Evolutionary conservation across 2,329 filamentous ascomycete genomes (phyloP).

Genomic region (Diaporthe capsici): DNA sequence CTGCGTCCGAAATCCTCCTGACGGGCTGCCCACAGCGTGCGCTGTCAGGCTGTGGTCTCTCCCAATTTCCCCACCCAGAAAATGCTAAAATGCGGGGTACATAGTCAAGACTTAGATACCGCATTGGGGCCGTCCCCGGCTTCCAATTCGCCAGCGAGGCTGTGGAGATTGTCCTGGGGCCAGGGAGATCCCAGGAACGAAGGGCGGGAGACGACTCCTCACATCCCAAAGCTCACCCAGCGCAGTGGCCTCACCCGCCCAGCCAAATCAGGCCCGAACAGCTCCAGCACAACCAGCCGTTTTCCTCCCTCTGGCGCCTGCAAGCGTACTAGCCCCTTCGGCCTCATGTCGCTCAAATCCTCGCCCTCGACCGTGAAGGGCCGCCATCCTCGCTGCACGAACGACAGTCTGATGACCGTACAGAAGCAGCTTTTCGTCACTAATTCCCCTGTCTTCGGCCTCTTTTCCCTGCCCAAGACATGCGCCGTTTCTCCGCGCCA

Average conservation of each 20-base stretch:
- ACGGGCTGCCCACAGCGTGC: background rate
- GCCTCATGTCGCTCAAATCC: constrained; percentile 30
- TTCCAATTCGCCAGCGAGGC: background rate
- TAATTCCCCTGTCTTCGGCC: background rate
- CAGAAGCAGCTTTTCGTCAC: constrained; percentile 2
- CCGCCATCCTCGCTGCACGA: background rate
- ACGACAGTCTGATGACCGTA: background rate
- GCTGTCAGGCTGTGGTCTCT: constrained; percentile 1
- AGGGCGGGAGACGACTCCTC: background rate
- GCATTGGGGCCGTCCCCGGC: constrained; percentile 16
- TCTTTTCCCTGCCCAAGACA: background rate
- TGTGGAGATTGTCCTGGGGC: background rate
- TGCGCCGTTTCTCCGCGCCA: constrained; percentile 22
- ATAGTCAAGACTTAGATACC: constrained; percentile 8
- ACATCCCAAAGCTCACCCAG: background rate
- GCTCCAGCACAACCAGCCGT: background rate
- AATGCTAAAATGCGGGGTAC: constrained; percentile 28
- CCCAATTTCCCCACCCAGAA: constrained; percentile 19
- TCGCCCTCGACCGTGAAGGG: background rate
- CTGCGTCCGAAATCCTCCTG: background rate
- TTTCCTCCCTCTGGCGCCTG: background rate
- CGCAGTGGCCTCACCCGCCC: background rate
- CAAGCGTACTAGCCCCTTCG: background rate
- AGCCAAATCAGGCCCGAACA: background rate
- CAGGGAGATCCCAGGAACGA: background rate